A percentile compares a stretch with the other conserved stretches of the same genome.
Conservation (phyloP, 2,329 filamentous ascomycete genomes). For the Pyrenochaeta sp. region DNA sequence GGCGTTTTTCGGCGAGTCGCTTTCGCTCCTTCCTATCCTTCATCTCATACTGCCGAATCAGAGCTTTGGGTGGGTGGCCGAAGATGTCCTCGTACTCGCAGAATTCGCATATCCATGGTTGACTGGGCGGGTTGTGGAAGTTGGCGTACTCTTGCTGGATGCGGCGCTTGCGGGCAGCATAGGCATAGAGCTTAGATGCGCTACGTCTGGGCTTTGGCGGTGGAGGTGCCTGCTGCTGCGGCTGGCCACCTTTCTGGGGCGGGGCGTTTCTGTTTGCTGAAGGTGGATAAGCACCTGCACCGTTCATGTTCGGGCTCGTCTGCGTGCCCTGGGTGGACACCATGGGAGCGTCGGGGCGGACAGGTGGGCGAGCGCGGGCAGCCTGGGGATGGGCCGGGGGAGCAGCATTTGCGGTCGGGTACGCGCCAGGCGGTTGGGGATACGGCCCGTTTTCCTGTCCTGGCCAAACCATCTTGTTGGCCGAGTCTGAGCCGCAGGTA, state of each 20-base stretch:
- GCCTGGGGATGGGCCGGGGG: slow-evolving; percentile 29
- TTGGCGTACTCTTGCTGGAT: slow-evolving; percentile 80
- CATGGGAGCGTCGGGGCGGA: slow-evolving; percentile 46
- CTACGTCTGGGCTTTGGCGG: slow-evolving; percentile 69
- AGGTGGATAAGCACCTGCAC: slow-evolving; percentile 34
- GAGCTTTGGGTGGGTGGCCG: slow-evolving; percentile 80
- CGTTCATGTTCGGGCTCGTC: slow-evolving; percentile 62
- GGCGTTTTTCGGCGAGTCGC: slow-evolving; percentile 83
- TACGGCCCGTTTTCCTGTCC: slow-evolving; percentile 60
- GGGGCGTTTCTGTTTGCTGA: slow-evolving; percentile 35
- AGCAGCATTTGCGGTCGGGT: slow-evolving; percentile 29
- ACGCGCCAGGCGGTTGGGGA: slow-evolving; percentile 50
- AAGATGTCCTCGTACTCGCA: slow-evolving; percentile 98
- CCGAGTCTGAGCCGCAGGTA: slow-evolving; percentile 89
- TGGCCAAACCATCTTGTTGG: slow-evolving; percentile 80
- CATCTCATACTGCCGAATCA: slow-evolving; percentile 92
- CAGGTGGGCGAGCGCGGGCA: slow-evolving; percentile 39
- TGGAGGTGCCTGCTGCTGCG: slow-evolving; percentile 56
- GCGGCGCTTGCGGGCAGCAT: slow-evolving; percentile 79
- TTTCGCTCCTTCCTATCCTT: slow-evolving; percentile 88
- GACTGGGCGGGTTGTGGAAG: slow-evolving; percentile 78
- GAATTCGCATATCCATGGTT: slow-evolving; percentile 96
- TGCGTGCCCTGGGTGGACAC: slow-evolving; percentile 64
- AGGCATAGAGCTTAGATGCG: slow-evolving; percentile 73
- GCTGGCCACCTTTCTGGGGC: slow-evolving; percentile 49